Percentiles rank a stretch among this genome's conserved stretches.
phyloP scores from a whole-genome alignment of 179 eudicot species.

The Silene noctiflora region DNA sequence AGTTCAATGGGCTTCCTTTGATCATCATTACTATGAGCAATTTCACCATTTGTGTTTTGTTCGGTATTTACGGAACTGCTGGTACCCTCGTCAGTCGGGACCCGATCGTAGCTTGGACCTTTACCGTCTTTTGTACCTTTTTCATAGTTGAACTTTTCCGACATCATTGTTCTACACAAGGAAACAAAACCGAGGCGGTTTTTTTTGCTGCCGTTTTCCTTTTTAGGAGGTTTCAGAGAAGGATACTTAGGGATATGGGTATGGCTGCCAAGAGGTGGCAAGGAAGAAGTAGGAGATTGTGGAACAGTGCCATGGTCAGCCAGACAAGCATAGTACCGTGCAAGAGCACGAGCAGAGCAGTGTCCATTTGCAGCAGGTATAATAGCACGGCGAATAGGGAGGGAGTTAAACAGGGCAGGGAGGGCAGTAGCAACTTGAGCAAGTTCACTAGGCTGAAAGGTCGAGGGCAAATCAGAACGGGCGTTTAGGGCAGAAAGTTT shows the following conservation, averaged over 20 bases:
- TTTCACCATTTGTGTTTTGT: slow-evolving; percentile 1
- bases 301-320: slow-evolving; percentile 67
- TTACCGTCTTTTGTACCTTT: slow-evolving; percentile 20
- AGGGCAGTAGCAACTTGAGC: slow-evolving; percentile 48
- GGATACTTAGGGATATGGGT: slow-evolving; percentile 66
- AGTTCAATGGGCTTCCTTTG: slow-evolving; percentile 26
- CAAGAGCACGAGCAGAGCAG: slow-evolving; percentile 97
- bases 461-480: slow-evolving; percentile 63
- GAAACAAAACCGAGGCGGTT: slow-evolving; percentile 34
- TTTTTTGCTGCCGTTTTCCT: slow-evolving; percentile 32
- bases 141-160: slow-evolving; percentile 30
- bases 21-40: slow-evolving; percentile 8
- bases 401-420: slow-evolving; percentile 71
- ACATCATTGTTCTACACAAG: slow-evolving; percentile 43
- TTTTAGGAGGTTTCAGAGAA: slow-evolving; percentile 31
- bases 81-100: slow-evolving; percentile 35
- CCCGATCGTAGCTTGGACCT: slow-evolving; percentile 29
- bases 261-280: slow-evolving; percentile 78
- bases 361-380: slow-evolving; percentile 95
- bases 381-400: slow-evolving; percentile 77
- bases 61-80: slow-evolving; percentile 22
- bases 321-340: slow-evolving; percentile 87
- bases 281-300: slow-evolving; percentile 50
- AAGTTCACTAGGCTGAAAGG: slow-evolving; percentile 58
- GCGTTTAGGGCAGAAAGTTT: slow-evolving; percentile 38